Evolutionary conservation across 208 protist genomes (phyloP).

Genomic region (Trypanosoma congolense): DNA sequence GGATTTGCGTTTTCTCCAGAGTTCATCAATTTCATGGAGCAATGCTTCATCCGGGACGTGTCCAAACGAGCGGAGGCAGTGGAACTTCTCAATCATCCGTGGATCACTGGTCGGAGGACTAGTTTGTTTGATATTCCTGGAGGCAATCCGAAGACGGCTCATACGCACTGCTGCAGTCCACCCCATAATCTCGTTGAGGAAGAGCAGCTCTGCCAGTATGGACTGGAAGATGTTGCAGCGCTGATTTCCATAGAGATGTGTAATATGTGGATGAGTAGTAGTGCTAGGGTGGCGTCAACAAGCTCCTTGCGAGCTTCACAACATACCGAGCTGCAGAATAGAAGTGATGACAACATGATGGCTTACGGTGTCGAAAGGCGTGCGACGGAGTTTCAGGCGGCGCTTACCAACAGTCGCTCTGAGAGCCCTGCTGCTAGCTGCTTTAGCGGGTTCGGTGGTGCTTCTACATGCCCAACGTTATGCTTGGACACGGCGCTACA

Average conservation of each 20-base stretch:
- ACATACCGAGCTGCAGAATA: background rate
- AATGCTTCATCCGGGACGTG: constrained; percentile 80
- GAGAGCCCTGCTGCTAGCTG: constrained; percentile 13
- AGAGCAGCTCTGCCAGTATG: constrained; percentile 65
- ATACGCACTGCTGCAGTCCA: too few relatives aligned
- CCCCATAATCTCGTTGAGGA: constrained; percentile 19
- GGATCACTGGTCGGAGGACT: constrained; percentile 49
- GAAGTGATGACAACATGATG: constrained; percentile 6
- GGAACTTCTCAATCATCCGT: constrained; percentile 80
- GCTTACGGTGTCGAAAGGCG: constrained; percentile 1
- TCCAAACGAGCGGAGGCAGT: constrained; percentile 50
- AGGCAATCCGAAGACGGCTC: background rate
- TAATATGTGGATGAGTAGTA: constrained; percentile 34
- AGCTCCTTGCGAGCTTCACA: background rate
- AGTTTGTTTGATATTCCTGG: constrained; percentile 4
- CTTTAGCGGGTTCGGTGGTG: constrained; percentile 1
- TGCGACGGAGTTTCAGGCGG: constrained; percentile 12
- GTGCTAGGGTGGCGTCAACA: background rate
- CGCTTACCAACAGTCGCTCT: background rate
- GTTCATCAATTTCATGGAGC: constrained; percentile 83
- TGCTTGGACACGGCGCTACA: constrained; percentile 65
- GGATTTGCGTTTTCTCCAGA: constrained; percentile 60
- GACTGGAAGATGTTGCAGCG: constrained; percentile 70
- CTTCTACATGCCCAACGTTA: constrained; percentile 26
- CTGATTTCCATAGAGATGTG: constrained; percentile 68